phyloP scores from a whole-genome alignment of 805 yeast species.

The Zygoascus flipseniorum region DNA sequence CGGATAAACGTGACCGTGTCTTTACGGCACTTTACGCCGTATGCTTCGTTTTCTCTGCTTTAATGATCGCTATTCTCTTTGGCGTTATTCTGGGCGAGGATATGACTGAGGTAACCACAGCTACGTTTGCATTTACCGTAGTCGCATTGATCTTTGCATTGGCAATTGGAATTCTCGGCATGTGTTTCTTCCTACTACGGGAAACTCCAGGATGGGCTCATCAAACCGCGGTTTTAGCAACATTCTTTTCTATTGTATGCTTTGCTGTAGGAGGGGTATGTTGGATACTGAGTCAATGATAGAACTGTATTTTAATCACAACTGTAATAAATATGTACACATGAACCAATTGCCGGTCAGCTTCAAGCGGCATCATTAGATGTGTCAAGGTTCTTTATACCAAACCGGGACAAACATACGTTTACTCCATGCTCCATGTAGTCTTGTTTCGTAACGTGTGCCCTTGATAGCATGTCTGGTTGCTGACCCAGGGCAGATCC shows the following conservation, averaged over 20 bases:
- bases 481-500: conserved; percentile 39
- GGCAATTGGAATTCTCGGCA: conserved; percentile 35
- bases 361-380: not conserved
- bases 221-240: conserved; percentile 35
- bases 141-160: conserved; percentile 37
- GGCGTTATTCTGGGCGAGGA: conserved; percentile 34
- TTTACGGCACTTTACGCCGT: conserved; percentile 37
- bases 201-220: conserved; percentile 36
- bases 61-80: conserved; percentile 37
- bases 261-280: conserved; percentile 39
- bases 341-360: not conserved
- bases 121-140: conserved; percentile 27
- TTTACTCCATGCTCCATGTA: conserved; percentile 78
- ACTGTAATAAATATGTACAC: not conserved
- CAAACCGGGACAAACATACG: conserved; percentile 43
- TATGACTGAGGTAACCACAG: conserved; percentile 20
- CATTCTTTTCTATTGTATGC: conserved; percentile 33
- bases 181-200: conserved; percentile 39
- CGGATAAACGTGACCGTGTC: conserved; percentile 33
- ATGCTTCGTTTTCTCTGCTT: conserved; percentile 32
- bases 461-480: conserved; percentile 33
- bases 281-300: conserved; percentile 18
- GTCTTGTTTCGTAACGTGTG: conserved; percentile 65
- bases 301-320: not conserved
- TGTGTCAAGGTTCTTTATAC: conserved; percentile 12